Percentiles rank a stretch among this genome's conserved stretches.
phyloP scores from a whole-genome alignment of 1,139 yeast genomes.

The Nadsonia starkeyi-henricii region DNA sequence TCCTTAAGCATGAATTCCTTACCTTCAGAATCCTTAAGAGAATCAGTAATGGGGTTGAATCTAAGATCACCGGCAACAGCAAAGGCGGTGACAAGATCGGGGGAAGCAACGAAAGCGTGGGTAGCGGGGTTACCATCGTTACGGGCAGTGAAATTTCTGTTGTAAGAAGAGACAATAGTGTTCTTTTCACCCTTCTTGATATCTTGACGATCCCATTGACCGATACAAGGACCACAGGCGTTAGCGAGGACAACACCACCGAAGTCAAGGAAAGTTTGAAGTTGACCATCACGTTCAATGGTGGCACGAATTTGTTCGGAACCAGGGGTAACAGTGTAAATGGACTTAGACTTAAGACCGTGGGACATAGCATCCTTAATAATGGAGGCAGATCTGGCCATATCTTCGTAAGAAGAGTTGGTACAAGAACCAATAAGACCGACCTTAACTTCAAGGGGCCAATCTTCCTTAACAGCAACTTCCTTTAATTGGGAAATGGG shows the following conservation, averaged over 20 bases:
- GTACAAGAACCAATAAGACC: constrained; percentile 97
- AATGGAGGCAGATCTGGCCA: constrained; percentile 86
- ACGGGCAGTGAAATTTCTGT: constrained; percentile 98
- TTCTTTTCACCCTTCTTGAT: constrained; percentile 95
- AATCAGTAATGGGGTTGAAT: constrained; percentile 95
- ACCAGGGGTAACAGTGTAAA: constrained; percentile 93
- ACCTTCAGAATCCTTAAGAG: constrained; percentile 86
- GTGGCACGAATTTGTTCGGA: constrained; percentile 98
- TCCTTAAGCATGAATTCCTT: constrained; percentile 86
- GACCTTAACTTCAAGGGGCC: constrained; percentile 75
- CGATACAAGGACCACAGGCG: constrained; percentile 99
- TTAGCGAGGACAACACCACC: constrained; percentile 90
- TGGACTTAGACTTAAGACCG: constrained; percentile 85
- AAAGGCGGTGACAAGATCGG: constrained; percentile 92
- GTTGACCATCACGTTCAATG: constrained; percentile 84
- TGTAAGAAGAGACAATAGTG: constrained; percentile 96
- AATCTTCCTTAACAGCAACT: constrained; percentile 49
- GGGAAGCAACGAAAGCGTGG: constrained; percentile 96
- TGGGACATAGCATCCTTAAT: constrained; percentile 71
- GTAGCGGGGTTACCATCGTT: constrained; percentile 98
- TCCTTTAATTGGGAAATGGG: constrained; percentile 78
- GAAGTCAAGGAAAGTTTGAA: constrained; percentile 61
- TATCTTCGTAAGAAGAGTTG: constrained; percentile 92
- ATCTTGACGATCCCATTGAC: constrained; percentile 97
- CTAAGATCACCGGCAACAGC: constrained; percentile 96